Percentiles rank a stretch among this genome's conserved stretches.
phyloP scores from a whole-genome alignment of 1,284 basidiomycete genomes.

The Pseudozyma hubeiensis region DNA sequence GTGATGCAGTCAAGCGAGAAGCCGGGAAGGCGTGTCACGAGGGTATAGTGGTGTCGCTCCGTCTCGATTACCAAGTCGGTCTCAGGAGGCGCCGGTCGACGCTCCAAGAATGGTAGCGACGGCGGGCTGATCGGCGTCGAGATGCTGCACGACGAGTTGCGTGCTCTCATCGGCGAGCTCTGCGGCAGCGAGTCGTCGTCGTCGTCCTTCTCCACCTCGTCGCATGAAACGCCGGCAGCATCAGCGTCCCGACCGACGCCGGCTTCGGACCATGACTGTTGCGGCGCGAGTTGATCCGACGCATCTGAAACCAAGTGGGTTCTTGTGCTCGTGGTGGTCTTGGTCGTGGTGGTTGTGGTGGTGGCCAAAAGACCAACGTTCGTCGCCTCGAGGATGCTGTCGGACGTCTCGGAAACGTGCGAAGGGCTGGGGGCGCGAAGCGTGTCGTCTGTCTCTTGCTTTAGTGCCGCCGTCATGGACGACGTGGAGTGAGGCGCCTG shows the following conservation, averaged over 20 bases:
- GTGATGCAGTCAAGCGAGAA: slow-evolving; percentile 63
- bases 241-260: background rate
- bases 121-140: slow-evolving; percentile 49
- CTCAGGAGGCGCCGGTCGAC: slow-evolving; percentile 54
- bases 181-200: slow-evolving; percentile 4
- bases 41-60: slow-evolving; percentile 33
- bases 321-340: slow-evolving; percentile 25
- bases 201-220: background rate
- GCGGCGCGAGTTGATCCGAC: background rate
- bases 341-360: slow-evolving; percentile 44
- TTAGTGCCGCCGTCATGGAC: slow-evolving; percentile 12
- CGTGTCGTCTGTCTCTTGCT: slow-evolving; percentile 6
- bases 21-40: slow-evolving; percentile 56
- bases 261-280: slow-evolving; percentile 23
- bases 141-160: slow-evolving; percentile 45
- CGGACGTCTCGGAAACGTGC: slow-evolving; percentile 32
- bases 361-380: slow-evolving; percentile 30
- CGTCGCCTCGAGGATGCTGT: slow-evolving; percentile 29
- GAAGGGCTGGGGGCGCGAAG: slow-evolving; percentile 11
- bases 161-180: slow-evolving; percentile 24
- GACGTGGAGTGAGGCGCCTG: slow-evolving; percentile 5
- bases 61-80: slow-evolving; percentile 56
- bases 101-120: slow-evolving; percentile 51
- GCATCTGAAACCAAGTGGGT: slow-evolving; percentile 16
- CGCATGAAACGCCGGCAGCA: background rate